A percentile compares a stretch with the other conserved stretches of the same genome.
Evolutionary conservation across 2,329 filamentous ascomycete genomes (phyloP).

Genomic region (Claviceps africana): DNA sequence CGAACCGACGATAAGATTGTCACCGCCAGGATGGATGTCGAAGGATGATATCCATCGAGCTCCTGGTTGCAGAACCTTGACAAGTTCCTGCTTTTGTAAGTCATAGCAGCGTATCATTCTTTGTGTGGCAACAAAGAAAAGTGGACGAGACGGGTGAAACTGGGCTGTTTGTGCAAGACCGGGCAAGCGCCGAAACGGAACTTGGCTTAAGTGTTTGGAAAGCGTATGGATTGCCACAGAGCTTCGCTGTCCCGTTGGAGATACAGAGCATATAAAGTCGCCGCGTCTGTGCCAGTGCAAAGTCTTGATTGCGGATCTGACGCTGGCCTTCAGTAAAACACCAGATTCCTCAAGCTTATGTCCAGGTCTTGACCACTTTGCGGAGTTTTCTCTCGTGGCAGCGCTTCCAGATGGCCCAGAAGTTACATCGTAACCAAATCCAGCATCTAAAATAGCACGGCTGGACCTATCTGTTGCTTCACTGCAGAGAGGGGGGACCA

Average conservation of each 20-base stretch:
- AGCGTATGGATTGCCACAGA: constrained; percentile 91
- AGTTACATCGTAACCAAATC: constrained; percentile 83
- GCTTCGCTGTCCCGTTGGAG: constrained; percentile 60
- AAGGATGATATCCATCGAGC: constrained; percentile 89
- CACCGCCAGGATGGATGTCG: constrained; percentile 82
- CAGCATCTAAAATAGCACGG: constrained; percentile 64
- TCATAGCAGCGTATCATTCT: constrained; percentile 90
- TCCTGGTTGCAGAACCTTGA: constrained; percentile 87
- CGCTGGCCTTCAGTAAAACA: constrained; percentile 66
- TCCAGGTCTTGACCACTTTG: constrained; percentile 73
- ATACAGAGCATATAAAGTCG: constrained; percentile 88
- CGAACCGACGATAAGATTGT: constrained; percentile 86
- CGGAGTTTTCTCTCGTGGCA: constrained; percentile 57
- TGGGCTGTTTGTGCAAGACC: constrained; percentile 74
- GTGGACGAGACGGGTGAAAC: constrained; percentile 84
- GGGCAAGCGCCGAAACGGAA: constrained; percentile 70
- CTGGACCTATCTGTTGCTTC: constrained; percentile 61
- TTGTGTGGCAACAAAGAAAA: constrained; percentile 94
- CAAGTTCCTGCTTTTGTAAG: constrained; percentile 74
- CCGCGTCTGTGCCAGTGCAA: constrained; percentile 89
- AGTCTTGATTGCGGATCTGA: constrained; percentile 69
- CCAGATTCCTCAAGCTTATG: constrained; percentile 60
- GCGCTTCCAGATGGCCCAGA: constrained; percentile 38
- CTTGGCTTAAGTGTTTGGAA: constrained; percentile 86
- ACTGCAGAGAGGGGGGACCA: constrained; percentile 61